These are phyloP conservation scores for Symbiodinium natans DNA, from an alignment of 73 alveolate species.

Conservation along the genomic window DNA sequence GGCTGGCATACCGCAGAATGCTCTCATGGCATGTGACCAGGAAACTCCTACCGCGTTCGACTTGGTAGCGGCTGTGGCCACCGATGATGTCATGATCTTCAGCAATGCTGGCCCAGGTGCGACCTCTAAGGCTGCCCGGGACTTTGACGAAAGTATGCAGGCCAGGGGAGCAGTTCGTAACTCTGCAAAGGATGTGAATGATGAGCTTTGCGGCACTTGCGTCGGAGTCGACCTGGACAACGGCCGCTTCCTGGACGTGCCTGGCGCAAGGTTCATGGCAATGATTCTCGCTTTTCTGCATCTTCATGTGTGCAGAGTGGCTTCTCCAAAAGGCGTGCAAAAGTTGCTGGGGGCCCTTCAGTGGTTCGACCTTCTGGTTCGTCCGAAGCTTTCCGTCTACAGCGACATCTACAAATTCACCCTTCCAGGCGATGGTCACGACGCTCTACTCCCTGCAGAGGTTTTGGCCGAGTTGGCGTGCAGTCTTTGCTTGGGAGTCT, in stretches of 20 bases:
- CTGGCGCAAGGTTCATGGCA: constrained; percentile 21
- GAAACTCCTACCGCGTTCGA: not conserved
- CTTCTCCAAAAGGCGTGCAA: constrained; percentile 15
- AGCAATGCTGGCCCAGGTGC: constrained; percentile 29
- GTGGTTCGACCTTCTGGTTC: constrained; percentile 23
- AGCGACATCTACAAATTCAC: not conserved
- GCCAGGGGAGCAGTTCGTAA: constrained; percentile 10
- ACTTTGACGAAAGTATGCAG: not conserved
- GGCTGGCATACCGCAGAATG: not conserved
- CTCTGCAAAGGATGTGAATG: constrained; percentile 13
- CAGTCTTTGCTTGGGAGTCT: constrained; percentile 16
- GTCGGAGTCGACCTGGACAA: constrained; percentile 16
- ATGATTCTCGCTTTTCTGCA: not conserved
- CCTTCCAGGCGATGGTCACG: too few species aligned
- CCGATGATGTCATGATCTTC: constrained; percentile 49
- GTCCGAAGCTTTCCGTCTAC: constrained; percentile 57
- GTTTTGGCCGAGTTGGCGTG: constrained; percentile 43
- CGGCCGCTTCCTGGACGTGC: constrained; percentile 15
- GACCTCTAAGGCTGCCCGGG: not conserved
- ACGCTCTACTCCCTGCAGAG: not conserved
- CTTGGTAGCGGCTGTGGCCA: constrained; percentile 28
- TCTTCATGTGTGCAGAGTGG: not conserved
- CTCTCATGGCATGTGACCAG: constrained; percentile 17
- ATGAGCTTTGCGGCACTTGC: constrained; percentile 28
- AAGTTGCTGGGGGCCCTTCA: constrained; percentile 21